Percentiles rank a stretch among this genome's conserved stretches.
Evolutionary conservation across 2,329 filamentous ascomycete genomes (phyloP).

Genomic region (Xylariales sp.): DNA sequence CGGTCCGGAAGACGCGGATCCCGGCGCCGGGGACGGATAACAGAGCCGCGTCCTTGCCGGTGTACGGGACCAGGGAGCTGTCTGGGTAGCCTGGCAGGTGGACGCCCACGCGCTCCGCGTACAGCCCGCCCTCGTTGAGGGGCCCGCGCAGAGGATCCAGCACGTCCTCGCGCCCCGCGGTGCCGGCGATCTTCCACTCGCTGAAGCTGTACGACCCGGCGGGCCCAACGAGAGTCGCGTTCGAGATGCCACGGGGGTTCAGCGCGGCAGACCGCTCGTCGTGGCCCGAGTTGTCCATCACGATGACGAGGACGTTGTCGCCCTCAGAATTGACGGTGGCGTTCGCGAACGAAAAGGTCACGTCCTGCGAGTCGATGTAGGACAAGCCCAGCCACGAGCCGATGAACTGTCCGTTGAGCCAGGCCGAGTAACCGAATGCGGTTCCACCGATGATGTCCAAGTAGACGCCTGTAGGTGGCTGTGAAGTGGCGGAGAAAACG

Average conservation of each 20-base stretch:
- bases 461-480: slow-evolving; percentile 35
- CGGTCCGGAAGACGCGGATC: slow-evolving; percentile 52
- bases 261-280: slow-evolving; percentile 45
- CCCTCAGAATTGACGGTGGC: slow-evolving; percentile 33
- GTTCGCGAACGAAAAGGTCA: slow-evolving; percentile 46
- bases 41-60: slow-evolving; percentile 22
- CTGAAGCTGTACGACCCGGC: slow-evolving; percentile 36
- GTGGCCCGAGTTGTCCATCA: slow-evolving; percentile 58
- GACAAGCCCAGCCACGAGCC: slow-evolving; percentile 51
- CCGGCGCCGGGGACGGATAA: slow-evolving; percentile 43
- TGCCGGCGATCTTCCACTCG: slow-evolving; percentile 55
- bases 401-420: slow-evolving; percentile 52
- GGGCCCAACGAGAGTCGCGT: slow-evolving; percentile 43
- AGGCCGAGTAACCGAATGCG: slow-evolving; percentile 54
- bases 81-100: slow-evolving; percentile 54
- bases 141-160: slow-evolving; percentile 53
- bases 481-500: slow-evolving; percentile 37
- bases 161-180: slow-evolving; percentile 45
- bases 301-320: slow-evolving; percentile 47
- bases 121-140: slow-evolving; percentile 54
- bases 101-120: slow-evolving; percentile 53
- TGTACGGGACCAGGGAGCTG: slow-evolving; percentile 34
- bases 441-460: slow-evolving; percentile 49
- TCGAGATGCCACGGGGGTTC: slow-evolving; percentile 46
- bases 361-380: slow-evolving; percentile 27